phyloP scores from a whole-genome alignment of 208 protist species.

The Trichomonas gallinae region DNA sequence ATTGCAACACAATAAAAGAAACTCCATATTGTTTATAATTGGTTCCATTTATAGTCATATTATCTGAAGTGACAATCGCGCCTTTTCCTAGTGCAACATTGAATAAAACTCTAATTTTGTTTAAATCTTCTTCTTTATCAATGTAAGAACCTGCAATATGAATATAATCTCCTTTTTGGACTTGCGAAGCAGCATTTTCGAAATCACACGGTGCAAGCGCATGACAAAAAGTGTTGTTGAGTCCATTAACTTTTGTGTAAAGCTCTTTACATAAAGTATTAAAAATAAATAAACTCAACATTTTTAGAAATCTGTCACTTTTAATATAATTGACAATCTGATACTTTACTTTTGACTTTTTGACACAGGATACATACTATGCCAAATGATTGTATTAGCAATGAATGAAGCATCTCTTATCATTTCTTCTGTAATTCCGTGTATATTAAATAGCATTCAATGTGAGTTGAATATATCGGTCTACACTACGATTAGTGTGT shows the following conservation, averaged over 20 bases:
- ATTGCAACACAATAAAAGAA: background rate
- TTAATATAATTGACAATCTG: no score
- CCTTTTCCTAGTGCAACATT: background rate
- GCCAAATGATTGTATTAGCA: no score
- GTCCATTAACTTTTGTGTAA: background rate
- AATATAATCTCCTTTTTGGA: background rate
- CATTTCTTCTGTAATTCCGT: no score
- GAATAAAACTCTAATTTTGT: background rate
- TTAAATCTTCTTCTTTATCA: background rate
- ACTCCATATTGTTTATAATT: background rate
- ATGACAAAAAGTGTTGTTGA: background rate
- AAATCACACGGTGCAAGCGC: background rate
- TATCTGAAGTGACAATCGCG: background rate
- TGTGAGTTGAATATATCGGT: no score
- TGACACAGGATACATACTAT: no score
- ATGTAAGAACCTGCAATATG: background rate
- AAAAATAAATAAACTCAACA: background rate
- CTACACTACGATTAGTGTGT: no score
- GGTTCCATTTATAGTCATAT: slow-evolving; percentile 10
- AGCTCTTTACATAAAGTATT: background rate
- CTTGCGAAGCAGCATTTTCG: background rate
- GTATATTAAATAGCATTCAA: no score
- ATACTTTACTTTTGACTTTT: no score
- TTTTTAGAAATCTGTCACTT: background rate
- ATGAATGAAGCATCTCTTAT: no score